Evolutionary conservation across 257 asterid genomes (phyloP).

Genomic region (Haberlea rhodopensis): DNA sequence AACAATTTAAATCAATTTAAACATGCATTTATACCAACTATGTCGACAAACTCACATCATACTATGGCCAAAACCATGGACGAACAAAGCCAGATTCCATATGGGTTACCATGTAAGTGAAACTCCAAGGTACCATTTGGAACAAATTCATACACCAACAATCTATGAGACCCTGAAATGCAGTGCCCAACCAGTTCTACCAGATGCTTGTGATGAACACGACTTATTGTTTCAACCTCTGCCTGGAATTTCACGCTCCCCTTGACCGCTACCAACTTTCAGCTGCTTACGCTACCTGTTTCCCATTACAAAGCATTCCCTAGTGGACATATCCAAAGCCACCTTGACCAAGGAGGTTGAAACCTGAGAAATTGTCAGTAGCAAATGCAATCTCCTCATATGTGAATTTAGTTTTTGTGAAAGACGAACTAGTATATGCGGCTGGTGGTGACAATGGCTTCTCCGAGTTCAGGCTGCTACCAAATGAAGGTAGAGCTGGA

Average conservation of each 20-base stretch:
- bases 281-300: constrained; percentile 78
- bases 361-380: constrained; percentile 49
- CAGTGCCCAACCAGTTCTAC: constrained; percentile 79
- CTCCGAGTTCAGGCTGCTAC: constrained; percentile 42
- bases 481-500: constrained; percentile 39
- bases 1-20: constrained; percentile 4
- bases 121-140: constrained; percentile 75
- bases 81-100: constrained; percentile 13
- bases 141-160: constrained; percentile 79
- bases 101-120: constrained; percentile 73
- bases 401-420: constrained; percentile 52
- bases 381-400: constrained; percentile 75
- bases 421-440: constrained; percentile 27
- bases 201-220: constrained; percentile 68
- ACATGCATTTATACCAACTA: constrained; percentile 12
- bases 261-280: constrained; percentile 80
- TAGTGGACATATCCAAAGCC: constrained; percentile 89
- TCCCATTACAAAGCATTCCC: constrained; percentile 72
- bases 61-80: constrained; percentile 5
- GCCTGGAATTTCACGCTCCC: constrained; percentile 99
- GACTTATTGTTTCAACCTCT: constrained; percentile 82
- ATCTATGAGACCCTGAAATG: constrained; percentile 71
- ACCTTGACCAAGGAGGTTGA: constrained; percentile 82
- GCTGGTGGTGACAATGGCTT: constrained; percentile 29
- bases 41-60: background rate